Evolutionary conservation across 805 yeast genomes (phyloP), one percentile per base, ranked within the genome.

Genomic region (Ogataea angusta): DNA sequence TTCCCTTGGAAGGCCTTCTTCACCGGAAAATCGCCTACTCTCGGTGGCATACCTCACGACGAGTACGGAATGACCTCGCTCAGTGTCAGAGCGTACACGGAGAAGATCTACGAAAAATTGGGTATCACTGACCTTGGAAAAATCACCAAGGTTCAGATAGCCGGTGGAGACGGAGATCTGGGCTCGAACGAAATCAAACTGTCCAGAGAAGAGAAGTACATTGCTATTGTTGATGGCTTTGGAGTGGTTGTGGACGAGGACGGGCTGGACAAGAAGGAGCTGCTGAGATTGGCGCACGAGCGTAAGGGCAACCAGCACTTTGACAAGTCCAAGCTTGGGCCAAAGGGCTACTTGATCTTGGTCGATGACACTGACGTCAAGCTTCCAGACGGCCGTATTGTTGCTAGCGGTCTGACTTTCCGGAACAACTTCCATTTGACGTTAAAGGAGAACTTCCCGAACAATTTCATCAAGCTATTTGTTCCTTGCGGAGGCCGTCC

Each of bases 401-500:
- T 93, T 24, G 74, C 86, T 40, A 85, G 85, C 56, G 99, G 99
- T 56, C 82, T 89, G 35, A 75, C 81, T 14, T 93, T 90, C 72
- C 80, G 99, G 69, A 93, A 91, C 68, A 75, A 79, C 29, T 91
- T 85, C 81, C 99, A 91, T 62, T 72, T 87, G 51, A 77, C 80
- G 51, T 62, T 84, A 45, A 75, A 78, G 47, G 80, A 84, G 45
- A 75, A 75, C 46, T 79, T 78, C 56, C 78, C 76, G 29, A 43
- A 51, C 18, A 75, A 77, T 32, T 73, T 75, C 23, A 73, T 89
- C 46, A 89, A 88, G 55, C 69, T 91, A 59, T 90, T 93, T 67
- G 97, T 90, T 30, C 99, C 99, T 43, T 91, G 99, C 67, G 99
- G 99, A 65, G 99, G 99, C 53, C 84, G 99, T 68, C 99, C 99